Evolutionary conservation across 1,139 yeast genomes (phyloP).

Genomic region (Yamadazyma taylorii): DNA sequence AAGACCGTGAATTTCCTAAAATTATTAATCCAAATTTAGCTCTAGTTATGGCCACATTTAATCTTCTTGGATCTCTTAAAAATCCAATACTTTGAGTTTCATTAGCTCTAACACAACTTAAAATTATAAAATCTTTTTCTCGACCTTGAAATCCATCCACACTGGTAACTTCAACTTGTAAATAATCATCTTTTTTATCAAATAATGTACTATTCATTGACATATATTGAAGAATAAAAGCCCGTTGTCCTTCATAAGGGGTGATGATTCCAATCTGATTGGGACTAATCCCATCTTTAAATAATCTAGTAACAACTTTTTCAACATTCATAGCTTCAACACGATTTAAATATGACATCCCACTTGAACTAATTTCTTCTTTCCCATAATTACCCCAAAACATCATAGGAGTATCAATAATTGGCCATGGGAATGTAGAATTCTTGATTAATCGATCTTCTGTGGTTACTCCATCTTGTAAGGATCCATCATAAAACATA

Average conservation of each 20-base stretch:
- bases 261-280: slow-evolving; percentile 89
- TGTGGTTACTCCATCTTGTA: slow-evolving; percentile 86
- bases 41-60: slow-evolving; percentile 90
- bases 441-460: slow-evolving; percentile 61
- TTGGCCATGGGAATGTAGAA: slow-evolving; percentile 87
- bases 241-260: slow-evolving; percentile 93
- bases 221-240: slow-evolving; percentile 79
- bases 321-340: slow-evolving; percentile 93
- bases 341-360: slow-evolving; percentile 82
- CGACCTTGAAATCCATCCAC: slow-evolving; percentile 98
- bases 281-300: slow-evolving; percentile 78
- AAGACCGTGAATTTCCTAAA: slow-evolving; percentile 81
- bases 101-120: slow-evolving; percentile 91
- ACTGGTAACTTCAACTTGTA: slow-evolving; percentile 81
- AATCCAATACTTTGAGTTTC: slow-evolving; percentile 84
- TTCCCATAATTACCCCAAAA: slow-evolving; percentile 91
- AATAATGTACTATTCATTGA: slow-evolving; percentile 64
- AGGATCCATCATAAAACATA: slow-evolving; percentile 89
- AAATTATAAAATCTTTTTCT: slow-evolving; percentile 85
- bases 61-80: slow-evolving; percentile 83
- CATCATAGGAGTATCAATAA: slow-evolving; percentile 82
- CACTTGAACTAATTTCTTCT: slow-evolving; percentile 82
- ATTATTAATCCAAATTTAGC: slow-evolving; percentile 84
- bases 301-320: slow-evolving; percentile 69
- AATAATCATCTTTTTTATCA: slow-evolving; percentile 59